Evolutionary conservation across 768 basidiomycete species (phyloP), one percentile per base, ranked within the genome.

Genomic region (Tylopilus rubrobrunneus): DNA sequence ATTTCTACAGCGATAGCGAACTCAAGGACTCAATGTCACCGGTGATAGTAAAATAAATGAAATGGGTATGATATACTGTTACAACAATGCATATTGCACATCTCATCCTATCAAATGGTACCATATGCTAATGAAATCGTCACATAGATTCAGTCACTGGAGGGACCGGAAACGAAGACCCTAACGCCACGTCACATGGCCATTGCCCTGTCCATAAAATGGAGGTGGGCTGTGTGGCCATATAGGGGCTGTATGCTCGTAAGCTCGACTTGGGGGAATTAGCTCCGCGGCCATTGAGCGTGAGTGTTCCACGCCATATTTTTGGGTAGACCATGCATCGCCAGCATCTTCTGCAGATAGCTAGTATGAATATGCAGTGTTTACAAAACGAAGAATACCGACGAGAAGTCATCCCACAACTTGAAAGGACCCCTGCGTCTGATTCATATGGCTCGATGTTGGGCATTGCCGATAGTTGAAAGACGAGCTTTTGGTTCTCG

Each of bases 401-500:
- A 65, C 64, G 51, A 7, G 47, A 0, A 47, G 28, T 9, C 42
- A 43, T 45, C n/a, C 41, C 46, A n/a, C n/a, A 3, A 15, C 34
- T 34, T 34, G 34, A 34, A 3, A 43, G 41, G 34, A 48, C 37
- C 5, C 2, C 17, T 28, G 15, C 25, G 4, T 49, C 52, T 40
- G 48, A 21, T n/a, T 43, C 39, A 8, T 44, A 36, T 23, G 5
- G 5, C 2, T 12, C 46, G 44, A n/a, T 7, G 17, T 36, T 41
- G 28, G 58, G 47, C n/a, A 52, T 37, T 6, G 52, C 62, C 40
- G 62, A 65, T 37, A 67, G 9, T 29, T 15, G 45, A 12, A 50
- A 27, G 11, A 48, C 33, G 17, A 65, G 63, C 6, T 51, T 50
- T 59, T 67, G 52, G 42, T 65, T 65, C 34, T 65, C 62, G 15